These are phyloP conservation scores for Aethionema arabicum DNA, from an alignment of 345 rosid species.

Conservation along the genomic window DNA sequence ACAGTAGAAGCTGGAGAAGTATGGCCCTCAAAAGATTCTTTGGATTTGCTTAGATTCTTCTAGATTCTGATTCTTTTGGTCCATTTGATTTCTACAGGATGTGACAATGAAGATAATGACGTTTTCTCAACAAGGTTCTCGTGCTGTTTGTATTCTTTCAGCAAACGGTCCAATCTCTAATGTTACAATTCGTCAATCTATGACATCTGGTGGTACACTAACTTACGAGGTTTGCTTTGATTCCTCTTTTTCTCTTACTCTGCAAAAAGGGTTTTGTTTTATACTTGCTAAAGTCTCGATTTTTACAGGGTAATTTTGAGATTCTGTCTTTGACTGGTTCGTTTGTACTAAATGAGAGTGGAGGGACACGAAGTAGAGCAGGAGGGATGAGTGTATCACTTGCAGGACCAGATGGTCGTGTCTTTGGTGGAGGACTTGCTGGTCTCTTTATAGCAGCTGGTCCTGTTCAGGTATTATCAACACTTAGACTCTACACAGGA, in stretches of 20 bases:
- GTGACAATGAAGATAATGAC: conserved; percentile 91
- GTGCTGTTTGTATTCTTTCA: conserved; percentile 83
- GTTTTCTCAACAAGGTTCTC: conserved; percentile 79
- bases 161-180: conserved; percentile 86
- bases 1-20: conserved; percentile 93
- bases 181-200: conserved; percentile 83
- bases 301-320: conserved; percentile 83
- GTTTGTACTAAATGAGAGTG: conserved; percentile 61
- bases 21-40: conserved; percentile 24
- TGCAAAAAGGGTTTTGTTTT: background rate
- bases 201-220: conserved; percentile 83
- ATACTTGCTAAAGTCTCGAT: background rate
- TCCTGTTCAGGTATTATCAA: conserved; percentile 72
- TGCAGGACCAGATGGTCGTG: conserved; percentile 91
- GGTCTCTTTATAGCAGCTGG: conserved; percentile 90
- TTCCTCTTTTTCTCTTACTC: background rate
- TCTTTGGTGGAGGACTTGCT: conserved; percentile 91
- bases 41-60: background rate
- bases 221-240: conserved; percentile 73
- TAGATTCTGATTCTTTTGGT: conserved; percentile 19
- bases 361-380: conserved; percentile 80
- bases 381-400: conserved; percentile 97
- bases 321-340: conserved; percentile 95
- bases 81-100: conserved; percentile 52
- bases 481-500: background rate